Conservation (phyloP, 2,329 filamentous ascomycete genomes). For the Ophiostoma ulmi region DNA sequence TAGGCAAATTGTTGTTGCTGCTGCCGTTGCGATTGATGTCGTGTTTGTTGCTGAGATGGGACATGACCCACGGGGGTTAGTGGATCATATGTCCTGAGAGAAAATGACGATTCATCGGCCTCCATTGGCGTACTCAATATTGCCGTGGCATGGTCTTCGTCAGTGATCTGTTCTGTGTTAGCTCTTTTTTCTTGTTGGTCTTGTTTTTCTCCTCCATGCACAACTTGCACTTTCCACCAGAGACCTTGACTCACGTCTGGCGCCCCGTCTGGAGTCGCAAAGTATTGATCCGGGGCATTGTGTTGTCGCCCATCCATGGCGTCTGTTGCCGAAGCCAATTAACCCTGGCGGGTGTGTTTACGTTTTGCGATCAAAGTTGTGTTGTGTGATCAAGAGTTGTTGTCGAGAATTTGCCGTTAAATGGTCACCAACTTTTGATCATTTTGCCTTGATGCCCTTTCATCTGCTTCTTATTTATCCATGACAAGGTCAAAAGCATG, state of each 20-base stretch:
- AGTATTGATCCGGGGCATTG: conserved; percentile 20
- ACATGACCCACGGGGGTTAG: neutral
- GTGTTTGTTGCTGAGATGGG: neutral
- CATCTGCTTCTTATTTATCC: conserved; percentile 20
- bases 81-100: neutral
- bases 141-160: conserved; percentile 10
- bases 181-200: neutral
- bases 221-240: neutral
- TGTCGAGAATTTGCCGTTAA: conserved; percentile 4
- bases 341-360: neutral
- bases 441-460: neutral
- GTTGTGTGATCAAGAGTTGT: neutral
- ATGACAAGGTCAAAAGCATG: neutral
- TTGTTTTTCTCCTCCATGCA: neutral
- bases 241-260: neutral
- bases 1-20: neutral
- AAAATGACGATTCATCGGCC: neutral
- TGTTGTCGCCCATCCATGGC: conserved; percentile 20
- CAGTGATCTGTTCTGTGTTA: conserved; percentile 5
- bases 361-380: neutral
- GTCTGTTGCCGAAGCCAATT: conserved; percentile 4
- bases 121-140: neutral
- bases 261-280: conserved; percentile 8
- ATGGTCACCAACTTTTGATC: neutral
- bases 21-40: neutral